Evolutionary conservation across 2,329 filamentous ascomycete genomes (phyloP).

Genomic region (Salinomyces thailandicus): DNA sequence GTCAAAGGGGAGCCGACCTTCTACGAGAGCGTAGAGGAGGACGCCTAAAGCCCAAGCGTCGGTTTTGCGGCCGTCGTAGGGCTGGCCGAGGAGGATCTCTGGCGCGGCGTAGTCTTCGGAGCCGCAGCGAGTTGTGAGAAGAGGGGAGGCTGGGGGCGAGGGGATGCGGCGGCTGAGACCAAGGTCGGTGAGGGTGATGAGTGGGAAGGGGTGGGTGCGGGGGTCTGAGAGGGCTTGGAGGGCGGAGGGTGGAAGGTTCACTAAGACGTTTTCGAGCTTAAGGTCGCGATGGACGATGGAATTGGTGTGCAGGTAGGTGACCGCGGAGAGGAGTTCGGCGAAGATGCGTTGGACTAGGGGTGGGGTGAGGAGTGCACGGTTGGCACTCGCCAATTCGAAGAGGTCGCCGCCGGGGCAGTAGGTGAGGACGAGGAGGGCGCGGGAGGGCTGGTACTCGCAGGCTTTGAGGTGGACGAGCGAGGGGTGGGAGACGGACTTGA

Average conservation of each 20-base stretch:
- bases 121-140: constrained; percentile 86
- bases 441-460: constrained; percentile 72
- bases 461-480: constrained; percentile 85
- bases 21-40: constrained; percentile 82
- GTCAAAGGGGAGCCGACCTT: constrained; percentile 88
- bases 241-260: constrained; percentile 61
- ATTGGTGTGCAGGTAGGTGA: constrained; percentile 72
- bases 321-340: constrained; percentile 74
- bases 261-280: constrained; percentile 94
- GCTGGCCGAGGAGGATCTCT: constrained; percentile 88
- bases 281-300: constrained; percentile 94
- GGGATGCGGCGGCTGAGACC: constrained; percentile 79
- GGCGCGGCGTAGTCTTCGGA: constrained; percentile 96
- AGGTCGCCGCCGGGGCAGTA: constrained; percentile 92
- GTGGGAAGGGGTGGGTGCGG: constrained; percentile 64
- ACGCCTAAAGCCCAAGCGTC: constrained; percentile 96
- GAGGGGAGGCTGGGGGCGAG: constrained; percentile 61
- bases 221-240: constrained; percentile 58
- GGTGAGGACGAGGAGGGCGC: constrained; percentile 75
- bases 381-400: constrained; percentile 77
- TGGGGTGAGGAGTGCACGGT: constrained; percentile 57
- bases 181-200: constrained; percentile 83
- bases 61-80: constrained; percentile 83
- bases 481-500: constrained; percentile 78
- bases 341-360: constrained; percentile 73